Evolutionary conservation across 1,284 basidiomycete genomes (phyloP), one percentile per base, ranked within the genome.

Genomic region (Pyrrhoderma lamaoense): DNA sequence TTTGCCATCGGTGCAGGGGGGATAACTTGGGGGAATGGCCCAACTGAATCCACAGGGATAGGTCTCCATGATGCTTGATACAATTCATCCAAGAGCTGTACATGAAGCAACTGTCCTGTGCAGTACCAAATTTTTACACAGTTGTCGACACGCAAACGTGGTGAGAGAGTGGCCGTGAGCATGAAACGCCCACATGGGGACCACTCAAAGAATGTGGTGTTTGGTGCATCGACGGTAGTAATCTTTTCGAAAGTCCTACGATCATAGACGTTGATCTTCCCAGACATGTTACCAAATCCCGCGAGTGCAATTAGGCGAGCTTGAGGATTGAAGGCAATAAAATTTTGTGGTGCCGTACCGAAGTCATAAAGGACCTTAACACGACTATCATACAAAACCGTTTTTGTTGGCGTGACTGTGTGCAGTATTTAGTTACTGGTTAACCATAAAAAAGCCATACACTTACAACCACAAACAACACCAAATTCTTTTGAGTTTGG

Each of bases 401-500:
- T 82, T 67, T 95, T 94, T 13, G 95, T 92, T 1, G 95, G 96
- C 91, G 98, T 98, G 68, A 83, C 89, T 93, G 58, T 8, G 5
- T 39, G 46, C 11, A n/a, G 38, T 40, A 8, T 5, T 40, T 8
- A 22, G n/a, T 40, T 22, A 40, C 38, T n/a, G 38, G 8, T 18
- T 14, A 5, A 7, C 8, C 4, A 40, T 5, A 14, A 40, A 7
- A 11, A 11, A 31, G 11, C 21, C 44, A 22, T 39, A 11, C 31
- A 78, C 90, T 68, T 62, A 93, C 90, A 98, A 59, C 95, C 94
- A 65, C 98, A 98, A 44, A 93, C 85, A 35, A 98, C 94, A 54
- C 85, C 83, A 63, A 98, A 99, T 68, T 99, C 95, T 65, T 94
- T 91, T 50, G 89, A 92, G 62, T 93, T 96, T n/a, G 95, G 93